Conservation (phyloP, 2,329 filamentous ascomycete genomes). For the Aspergillus sp. region DNA sequence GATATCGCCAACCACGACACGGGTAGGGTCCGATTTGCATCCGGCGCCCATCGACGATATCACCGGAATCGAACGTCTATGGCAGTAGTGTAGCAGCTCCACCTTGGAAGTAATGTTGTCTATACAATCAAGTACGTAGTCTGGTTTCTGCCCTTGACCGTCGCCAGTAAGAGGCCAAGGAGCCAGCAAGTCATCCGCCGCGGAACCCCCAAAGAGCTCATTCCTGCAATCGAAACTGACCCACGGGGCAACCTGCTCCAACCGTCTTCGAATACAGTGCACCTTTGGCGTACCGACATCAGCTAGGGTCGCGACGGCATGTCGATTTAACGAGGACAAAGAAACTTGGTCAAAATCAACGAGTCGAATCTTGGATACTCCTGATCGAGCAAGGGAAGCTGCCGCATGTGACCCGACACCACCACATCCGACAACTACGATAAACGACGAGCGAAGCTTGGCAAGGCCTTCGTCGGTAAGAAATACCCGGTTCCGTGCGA, state of each 20-base stretch:
- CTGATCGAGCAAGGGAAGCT: conserved; percentile 77
- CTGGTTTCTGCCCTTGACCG: conserved; percentile 47
- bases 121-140: conserved; percentile 93
- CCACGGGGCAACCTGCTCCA: conserved; percentile 88
- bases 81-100: conserved; percentile 77
- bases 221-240: conserved; percentile 77
- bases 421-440: conserved; percentile 86
- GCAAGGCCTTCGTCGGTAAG: conserved; percentile 71
- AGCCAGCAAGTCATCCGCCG: conserved; percentile 58
- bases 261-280: conserved; percentile 65
- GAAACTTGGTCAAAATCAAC: conserved; percentile 98
- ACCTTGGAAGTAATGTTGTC: conserved; percentile 99
- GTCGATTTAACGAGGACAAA: conserved; percentile 86
- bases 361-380: conserved; percentile 76
- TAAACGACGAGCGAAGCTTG: conserved; percentile 71
- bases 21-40: conserved; percentile 79
- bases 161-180: conserved; percentile 18
- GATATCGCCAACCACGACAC: conserved; percentile 86
- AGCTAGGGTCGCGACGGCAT: conserved; percentile 85
- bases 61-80: conserved; percentile 66
- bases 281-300: conserved; percentile 94
- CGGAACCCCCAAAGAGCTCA: conserved; percentile 67
- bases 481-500: conserved; percentile 88
- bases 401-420: conserved; percentile 91
- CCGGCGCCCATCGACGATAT: conserved; percentile 95